These are phyloP conservation scores for Sugiyamaella qingdaonensis DNA, from an alignment of 805 yeast genomes.

Conservation along the genomic window DNA sequence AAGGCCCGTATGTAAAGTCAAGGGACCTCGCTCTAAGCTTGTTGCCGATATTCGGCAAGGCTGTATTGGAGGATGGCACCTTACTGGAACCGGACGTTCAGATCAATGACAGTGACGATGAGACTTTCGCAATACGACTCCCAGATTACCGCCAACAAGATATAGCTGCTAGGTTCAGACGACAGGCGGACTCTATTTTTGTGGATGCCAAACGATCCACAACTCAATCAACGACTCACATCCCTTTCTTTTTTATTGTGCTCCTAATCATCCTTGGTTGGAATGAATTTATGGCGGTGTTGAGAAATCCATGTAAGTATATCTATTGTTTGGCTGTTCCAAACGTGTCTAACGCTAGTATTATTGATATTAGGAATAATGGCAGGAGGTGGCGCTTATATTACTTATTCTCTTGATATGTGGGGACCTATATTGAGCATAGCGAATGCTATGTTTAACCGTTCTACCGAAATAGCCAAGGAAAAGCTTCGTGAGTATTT, in stretches of 20 bases:
- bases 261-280: conserved; percentile 78
- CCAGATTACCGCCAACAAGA: conserved; percentile 53
- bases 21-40: conserved; percentile 52
- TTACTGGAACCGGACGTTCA: conserved; percentile 59
- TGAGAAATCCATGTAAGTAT: conserved; percentile 62
- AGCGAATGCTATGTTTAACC: conserved; percentile 52
- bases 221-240: conserved; percentile 67
- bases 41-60: conserved; percentile 57
- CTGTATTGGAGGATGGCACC: conserved; percentile 43
- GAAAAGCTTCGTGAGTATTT: conserved; percentile 56
- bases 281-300: conserved; percentile 88
- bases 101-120: conserved; percentile 31
- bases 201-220: conserved; percentile 87
- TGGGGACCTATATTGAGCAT: conserved; percentile 71
- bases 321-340: background rate
- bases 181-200: conserved; percentile 71
- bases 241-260: conserved; percentile 79
- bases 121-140: conserved; percentile 54
- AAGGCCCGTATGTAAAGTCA: conserved; percentile 56
- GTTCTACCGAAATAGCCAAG: conserved; percentile 54
- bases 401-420: conserved; percentile 65
- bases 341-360: conserved; percentile 28
- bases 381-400: conserved; percentile 55
- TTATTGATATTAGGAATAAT: conserved; percentile 56
- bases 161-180: conserved; percentile 57